Evolutionary conservation across 1,139 yeast genomes (phyloP), one percentile per base, ranked within the genome.

Genomic region (Candida tropicalis): DNA sequence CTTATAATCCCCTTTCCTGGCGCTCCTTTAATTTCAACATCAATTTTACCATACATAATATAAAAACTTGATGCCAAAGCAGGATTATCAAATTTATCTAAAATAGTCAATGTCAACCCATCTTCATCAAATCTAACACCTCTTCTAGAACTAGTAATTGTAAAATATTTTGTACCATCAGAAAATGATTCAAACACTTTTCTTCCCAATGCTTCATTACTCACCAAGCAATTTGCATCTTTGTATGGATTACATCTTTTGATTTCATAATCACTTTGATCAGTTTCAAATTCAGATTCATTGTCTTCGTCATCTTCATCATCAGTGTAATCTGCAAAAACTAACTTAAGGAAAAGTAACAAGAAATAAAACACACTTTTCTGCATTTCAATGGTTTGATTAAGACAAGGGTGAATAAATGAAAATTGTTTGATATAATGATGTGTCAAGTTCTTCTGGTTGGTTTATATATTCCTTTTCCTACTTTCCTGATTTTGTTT

Each of bases 1-100:
- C 73, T 63, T 8, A 75, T 63, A n/a, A 75, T 63, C 0, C 80
- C 79, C 6, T 48, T 51, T 0, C 79, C 81, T 0, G 44, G 27
- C 1, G 76, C 64, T 0, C 70, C 73, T 44, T 53, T 55, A 10
- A 73, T 57, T 22, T 68, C 73, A 18, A 68, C 73, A 48, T 70
- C 75, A 2, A 68, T 75, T 43, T 62, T 66, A 3, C 79, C 80
- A 49, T 68, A 68, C 48, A 68, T 51, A 10, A 75, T 61, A 50
- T 67, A 69, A 43, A 65, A 70, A 11, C 60, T 57, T 15, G 77
- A 69, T 18, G 48, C 55, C 10, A 72, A 47, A 5, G 68, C 57
- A 1, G 79, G 79, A 42, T 73, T 70, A 37, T 74, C 77, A 45
- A 54, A 60, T 7, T 70, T 52, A 29, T 66, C 49, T 8, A 36